Percentiles rank a stretch among this genome's conserved stretches.
phyloP scores from a whole-genome alignment of 2,329 filamentous ascomycete species.

The Aquanectria penicillioides region DNA sequence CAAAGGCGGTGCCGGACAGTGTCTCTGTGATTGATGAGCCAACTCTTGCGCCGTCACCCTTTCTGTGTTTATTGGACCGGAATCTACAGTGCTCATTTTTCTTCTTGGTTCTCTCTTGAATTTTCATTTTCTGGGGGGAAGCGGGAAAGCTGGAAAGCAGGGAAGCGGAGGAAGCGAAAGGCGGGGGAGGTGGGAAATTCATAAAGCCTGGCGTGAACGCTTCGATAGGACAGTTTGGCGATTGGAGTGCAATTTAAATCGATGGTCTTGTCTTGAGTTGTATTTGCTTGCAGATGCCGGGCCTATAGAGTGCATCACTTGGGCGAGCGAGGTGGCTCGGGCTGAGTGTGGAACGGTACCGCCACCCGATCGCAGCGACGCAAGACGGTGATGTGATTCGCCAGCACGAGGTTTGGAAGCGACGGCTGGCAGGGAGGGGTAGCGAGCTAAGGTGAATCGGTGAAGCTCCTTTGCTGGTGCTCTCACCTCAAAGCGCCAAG shows the following conservation, averaged over 20 bases:
- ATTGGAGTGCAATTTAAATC: conserved; percentile 61
- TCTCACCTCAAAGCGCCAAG: too few relatives aligned
- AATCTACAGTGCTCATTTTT: conserved; percentile 43
- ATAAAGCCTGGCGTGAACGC: conserved; percentile 51
- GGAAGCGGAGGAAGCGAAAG: conserved; percentile 22
- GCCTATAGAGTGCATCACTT: too few relatives aligned
- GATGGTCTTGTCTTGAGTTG: conserved; percentile 43
- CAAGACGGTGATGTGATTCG: conserved; percentile 1
- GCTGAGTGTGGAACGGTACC: not conserved
- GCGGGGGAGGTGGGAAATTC: conserved; percentile 44
- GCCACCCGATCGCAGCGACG: not conserved
- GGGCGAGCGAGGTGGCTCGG: too few relatives aligned
- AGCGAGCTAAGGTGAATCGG: not conserved
- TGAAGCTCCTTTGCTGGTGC: not conserved
- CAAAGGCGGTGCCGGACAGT: conserved; percentile 14
- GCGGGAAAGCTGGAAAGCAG: conserved; percentile 16
- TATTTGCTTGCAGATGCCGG: conserved; percentile 25
- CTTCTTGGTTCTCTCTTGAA: conserved; percentile 32
- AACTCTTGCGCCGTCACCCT: conserved; percentile 23
- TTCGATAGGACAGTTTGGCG: conserved; percentile 62
- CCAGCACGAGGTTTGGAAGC: not conserved
- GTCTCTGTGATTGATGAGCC: conserved; percentile 29
- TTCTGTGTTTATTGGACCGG: conserved; percentile 33
- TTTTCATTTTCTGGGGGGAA: conserved; percentile 22
- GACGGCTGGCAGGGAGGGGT: not conserved